Conservation (phyloP, 345 rosid species). For the Hibiscus tridactylites region DNA sequence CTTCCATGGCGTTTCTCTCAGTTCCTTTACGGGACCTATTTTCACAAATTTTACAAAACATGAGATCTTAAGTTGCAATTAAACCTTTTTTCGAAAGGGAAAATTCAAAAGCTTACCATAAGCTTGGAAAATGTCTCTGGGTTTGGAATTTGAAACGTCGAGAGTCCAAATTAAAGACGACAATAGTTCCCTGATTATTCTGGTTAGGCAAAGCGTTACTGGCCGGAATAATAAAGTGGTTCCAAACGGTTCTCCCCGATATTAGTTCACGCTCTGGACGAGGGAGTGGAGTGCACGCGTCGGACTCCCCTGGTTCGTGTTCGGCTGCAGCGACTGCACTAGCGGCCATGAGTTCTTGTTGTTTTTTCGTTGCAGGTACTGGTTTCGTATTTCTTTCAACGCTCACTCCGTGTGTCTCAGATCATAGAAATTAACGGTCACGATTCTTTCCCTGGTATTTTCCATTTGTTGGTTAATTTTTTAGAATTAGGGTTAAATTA, state of each 20-base stretch:
- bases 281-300: conserved; percentile 8
- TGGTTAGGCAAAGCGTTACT: conserved; percentile 53
- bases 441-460: conserved; percentile 56
- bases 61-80: conserved; percentile 1
- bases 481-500: no score
- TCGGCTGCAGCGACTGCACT: conserved; percentile 8
- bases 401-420: conserved; percentile 61
- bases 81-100: not conserved
- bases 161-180: conserved; percentile 72
- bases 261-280: conserved; percentile 41
- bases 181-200: conserved; percentile 78
- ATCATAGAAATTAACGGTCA: conserved; percentile 78
- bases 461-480: conserved; percentile 44
- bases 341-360: conserved; percentile 20
- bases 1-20: conserved; percentile 84
- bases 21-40: conserved; percentile 67
- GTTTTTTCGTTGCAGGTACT: conserved; percentile 40
- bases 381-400: conserved; percentile 48
- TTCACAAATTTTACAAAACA: not conserved
- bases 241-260: conserved; percentile 52
- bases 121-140: conserved; percentile 48
- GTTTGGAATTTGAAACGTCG: conserved; percentile 39
- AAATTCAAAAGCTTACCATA: conserved; percentile 37
- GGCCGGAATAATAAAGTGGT: conserved; percentile 59
- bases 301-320: not conserved